Percentiles rank a stretch among this genome's conserved stretches.
Evolutionary conservation across 1,139 yeast genomes (phyloP).

Genomic region (Geotrichum carabidarum): DNA sequence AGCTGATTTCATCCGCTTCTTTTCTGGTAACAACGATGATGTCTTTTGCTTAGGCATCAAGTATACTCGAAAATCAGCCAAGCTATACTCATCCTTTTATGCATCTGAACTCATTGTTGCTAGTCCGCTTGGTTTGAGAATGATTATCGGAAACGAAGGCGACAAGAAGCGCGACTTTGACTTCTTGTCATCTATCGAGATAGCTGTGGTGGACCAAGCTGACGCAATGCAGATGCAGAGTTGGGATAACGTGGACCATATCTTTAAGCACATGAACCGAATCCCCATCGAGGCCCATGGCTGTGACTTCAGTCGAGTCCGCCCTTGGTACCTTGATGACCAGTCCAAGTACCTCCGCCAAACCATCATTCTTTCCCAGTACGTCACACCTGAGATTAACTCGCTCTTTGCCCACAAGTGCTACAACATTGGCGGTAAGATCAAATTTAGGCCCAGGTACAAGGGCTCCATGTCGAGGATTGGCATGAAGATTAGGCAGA

Average conservation of each 20-base stretch:
- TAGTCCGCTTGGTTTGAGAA: constrained; percentile 84
- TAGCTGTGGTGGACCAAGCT: constrained; percentile 72
- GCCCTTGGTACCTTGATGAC: constrained; percentile 90
- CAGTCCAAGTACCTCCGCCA: constrained; percentile 73
- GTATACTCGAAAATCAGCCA: constrained; percentile 80
- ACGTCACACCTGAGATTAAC: constrained; percentile 74
- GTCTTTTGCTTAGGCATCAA: constrained; percentile 85
- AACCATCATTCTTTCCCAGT: constrained; percentile 67
- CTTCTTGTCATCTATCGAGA: constrained; percentile 82
- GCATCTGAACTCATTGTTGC: constrained; percentile 83
- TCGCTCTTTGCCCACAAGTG: constrained; percentile 56
- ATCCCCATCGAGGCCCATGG: constrained; percentile 76
- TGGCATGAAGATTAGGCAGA: constrained; percentile 61
- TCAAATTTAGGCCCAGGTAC: constrained; percentile 39
- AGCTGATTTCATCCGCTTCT: constrained; percentile 70
- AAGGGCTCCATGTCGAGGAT: constrained; percentile 42
- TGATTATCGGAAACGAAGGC: constrained; percentile 57
- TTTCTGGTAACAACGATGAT: constrained; percentile 88
- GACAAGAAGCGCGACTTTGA: constrained; percentile 46
- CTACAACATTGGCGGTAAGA: constrained; percentile 59
- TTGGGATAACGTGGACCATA: constrained; percentile 72
- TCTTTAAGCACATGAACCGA: constrained; percentile 66
- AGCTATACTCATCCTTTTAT: constrained; percentile 78
- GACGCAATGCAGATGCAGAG: constrained; percentile 90
- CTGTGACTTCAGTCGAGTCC: constrained; percentile 84